These are phyloP conservation scores for Globisporangium rhizosaccharum DNA, from an alignment of 352 stramenopile genomes.

Conservation along the genomic window DNA sequence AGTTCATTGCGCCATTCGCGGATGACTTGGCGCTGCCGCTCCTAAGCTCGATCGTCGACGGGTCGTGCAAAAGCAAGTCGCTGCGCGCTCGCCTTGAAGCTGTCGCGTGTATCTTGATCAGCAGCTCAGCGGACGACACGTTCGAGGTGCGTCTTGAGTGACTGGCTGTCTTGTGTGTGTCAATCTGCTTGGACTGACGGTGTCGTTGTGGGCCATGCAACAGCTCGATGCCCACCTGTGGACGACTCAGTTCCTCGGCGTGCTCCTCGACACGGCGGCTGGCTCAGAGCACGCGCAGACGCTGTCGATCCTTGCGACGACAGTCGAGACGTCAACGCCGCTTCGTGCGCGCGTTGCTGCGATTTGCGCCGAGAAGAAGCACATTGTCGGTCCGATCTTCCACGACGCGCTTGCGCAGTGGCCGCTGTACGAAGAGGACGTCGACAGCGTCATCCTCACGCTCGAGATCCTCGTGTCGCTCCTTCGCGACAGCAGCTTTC, in stretches of 20 bases:
- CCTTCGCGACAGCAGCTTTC: slow-evolving; percentile 26
- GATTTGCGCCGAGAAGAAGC: slow-evolving; percentile 30
- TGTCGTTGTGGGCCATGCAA: background rate
- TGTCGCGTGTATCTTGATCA: slow-evolving; percentile 41
- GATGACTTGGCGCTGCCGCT: slow-evolving; percentile 44
- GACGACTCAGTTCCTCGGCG: slow-evolving; percentile 36
- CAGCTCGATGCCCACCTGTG: slow-evolving; percentile 36
- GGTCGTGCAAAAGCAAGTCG: slow-evolving; percentile 43
- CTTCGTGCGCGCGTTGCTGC: slow-evolving; percentile 31
- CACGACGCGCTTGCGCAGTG: slow-evolving; percentile 42
- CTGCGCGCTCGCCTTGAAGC: slow-evolving; percentile 41
- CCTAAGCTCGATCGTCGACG: slow-evolving; percentile 37
- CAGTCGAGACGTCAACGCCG: slow-evolving; percentile 26
- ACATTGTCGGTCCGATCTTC: slow-evolving; percentile 33
- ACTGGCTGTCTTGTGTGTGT: too few species aligned
- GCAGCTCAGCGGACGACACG: slow-evolving; percentile 23
- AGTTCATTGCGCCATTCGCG: slow-evolving; percentile 31
- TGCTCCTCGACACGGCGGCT: slow-evolving; percentile 40
- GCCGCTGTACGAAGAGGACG: slow-evolving; percentile 63
- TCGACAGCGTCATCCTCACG: slow-evolving; percentile 47
- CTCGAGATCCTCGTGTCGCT: slow-evolving; percentile 39
- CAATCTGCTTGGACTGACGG: background rate
- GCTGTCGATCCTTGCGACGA: slow-evolving; percentile 35
- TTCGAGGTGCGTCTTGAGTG: slow-evolving; percentile 30
- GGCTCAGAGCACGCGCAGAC: slow-evolving; percentile 45